Base-by-base conservation (phyloP, 257 asterid genomes). In the Leonotis leonurus region DNA sequence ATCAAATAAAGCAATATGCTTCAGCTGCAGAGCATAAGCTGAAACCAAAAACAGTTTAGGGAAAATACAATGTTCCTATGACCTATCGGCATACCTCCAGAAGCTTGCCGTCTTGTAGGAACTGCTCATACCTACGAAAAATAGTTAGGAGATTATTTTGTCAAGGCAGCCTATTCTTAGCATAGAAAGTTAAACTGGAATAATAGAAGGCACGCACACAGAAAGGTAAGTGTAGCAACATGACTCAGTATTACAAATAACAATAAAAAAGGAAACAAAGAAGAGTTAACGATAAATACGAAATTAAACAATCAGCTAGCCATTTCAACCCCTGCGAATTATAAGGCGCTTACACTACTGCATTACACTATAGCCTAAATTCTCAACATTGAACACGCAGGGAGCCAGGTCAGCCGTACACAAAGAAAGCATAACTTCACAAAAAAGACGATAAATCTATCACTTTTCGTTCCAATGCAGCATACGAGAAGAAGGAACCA, bases 1-100 rank as follows among this genome's bases (percentile, higher is more conserved):
- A 21, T 39, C n/a, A 53, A 45, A 71, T 1, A 24, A 52, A 43
- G 54, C 64, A 60, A 22, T 21, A 36, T 13, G 25, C 56, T 61
- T 62, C 64, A 52, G 52, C 32, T 21, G 41, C n/a, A 36, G 33
- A 60, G 68, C 43, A 62, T 10, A 41, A 33, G 27, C 43, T 37
- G 16, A 26, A 37, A 53, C 27, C 22, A 33, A 64, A 36, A 64
- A 27, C 12, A 17, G 53, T 49, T 24, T 32, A 53, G 40, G 48
- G 46, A 51, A 54, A 21, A 60, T 40, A 56, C 35, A 43, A 33
- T 24, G 55, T 30, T 29, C 40, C 46, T 17, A 48, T 35, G 30
- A 25, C 11, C n/a, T n/a, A n/a, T n/a, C n/a, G n/a, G n/a, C 45
- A 11, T 70, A 92, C 99, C 99, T 92, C 97, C 81, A 92, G 75